A percentile compares a stretch with the other conserved stretches of the same genome.
phyloP scores from a whole-genome alignment of 202 grass and related monocot genomes.

The Panicum hallii region DNA sequence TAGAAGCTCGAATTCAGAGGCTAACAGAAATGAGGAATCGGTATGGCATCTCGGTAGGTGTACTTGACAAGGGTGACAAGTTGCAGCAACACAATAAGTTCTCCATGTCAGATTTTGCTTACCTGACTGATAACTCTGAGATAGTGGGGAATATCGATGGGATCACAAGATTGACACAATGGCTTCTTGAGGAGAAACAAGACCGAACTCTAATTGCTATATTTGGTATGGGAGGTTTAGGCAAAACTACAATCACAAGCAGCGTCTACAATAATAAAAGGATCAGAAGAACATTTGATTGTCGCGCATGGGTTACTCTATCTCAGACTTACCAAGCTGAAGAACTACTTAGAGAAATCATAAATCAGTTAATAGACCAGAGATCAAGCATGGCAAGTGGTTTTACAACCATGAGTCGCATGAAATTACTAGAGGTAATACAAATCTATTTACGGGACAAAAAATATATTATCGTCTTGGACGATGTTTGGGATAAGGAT shows the following conservation, averaged over 20 bases:
- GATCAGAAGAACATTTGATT: constrained; percentile 26
- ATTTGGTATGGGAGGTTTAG: constrained; percentile 58
- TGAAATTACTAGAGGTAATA: constrained; percentile 29
- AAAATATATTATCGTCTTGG: constrained; percentile 50
- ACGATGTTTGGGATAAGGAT: constrained; percentile 52
- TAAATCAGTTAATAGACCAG: constrained; percentile 36
- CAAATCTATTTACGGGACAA: constrained; percentile 26
- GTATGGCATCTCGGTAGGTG: constrained; percentile 30
- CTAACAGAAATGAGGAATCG: constrained; percentile 31
- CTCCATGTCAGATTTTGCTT: constrained; percentile 23
- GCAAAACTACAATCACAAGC: constrained; percentile 55
- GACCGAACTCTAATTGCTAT: constrained; percentile 41
- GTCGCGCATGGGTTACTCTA: constrained; percentile 39
- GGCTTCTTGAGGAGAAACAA: constrained; percentile 44
- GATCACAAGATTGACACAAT: constrained; percentile 40
- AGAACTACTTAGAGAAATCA: constrained; percentile 49
- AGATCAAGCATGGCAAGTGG: constrained; percentile 15
- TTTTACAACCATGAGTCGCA: constrained; percentile 20
- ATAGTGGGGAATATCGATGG: constrained; percentile 42
- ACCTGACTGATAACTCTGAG: constrained; percentile 33
- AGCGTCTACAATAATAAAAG: constrained; percentile 41
- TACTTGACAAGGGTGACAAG: not conserved
- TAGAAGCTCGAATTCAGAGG: constrained; percentile 45
- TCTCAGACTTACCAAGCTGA: constrained; percentile 51
- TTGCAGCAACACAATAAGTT: not conserved